Base-by-base conservation (phyloP, 129 eudicot genomes). In the Lactuca sativa region DNA sequence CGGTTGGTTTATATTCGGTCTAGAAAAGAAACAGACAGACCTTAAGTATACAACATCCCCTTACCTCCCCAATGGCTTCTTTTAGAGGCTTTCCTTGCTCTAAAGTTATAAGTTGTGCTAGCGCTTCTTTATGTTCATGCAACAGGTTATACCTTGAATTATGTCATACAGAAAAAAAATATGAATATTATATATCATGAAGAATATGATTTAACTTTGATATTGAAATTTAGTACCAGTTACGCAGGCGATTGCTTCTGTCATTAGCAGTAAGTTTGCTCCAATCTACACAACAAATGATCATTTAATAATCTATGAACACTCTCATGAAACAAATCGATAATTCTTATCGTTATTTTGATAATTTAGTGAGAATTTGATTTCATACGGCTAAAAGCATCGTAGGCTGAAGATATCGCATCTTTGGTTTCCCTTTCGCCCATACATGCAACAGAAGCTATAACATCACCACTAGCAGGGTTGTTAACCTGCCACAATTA, bases 1-100 rank as follows among this genome's bases (percentile, higher is more conserved):
- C 30, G 2, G 30, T 25, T 0, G 30, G 30, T 25, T 25, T 1
- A 18, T 18, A 25, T 25, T 25, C 30, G 30, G 1, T 25, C 30
- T 25, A 25, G 30, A 1, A 25, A 25, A 25, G 30, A 25, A 25
- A 25, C 2, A 25, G 30, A 25, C 2, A 25, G 21, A 18, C 21
- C 21, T 25, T 25, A 25, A 0, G 30, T 25, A 25, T 25, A 18
- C 21, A 18, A 47, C 9, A 47, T 5, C 0, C 2, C 5, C 1
- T 47, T 82, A 92, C 98, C 92, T 93, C 96, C 4, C 83, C 90
- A 73, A 89, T 89, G 67, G 98, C 95, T 85, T 89, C 95, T 64
- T 90, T 89, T 38, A 89, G 81, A 80, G 98, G 96, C 73, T 87
- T 93, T 41, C 98, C 98, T 68, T 89, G 95, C 83, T 93, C 98